Percentiles rank a stretch among this genome's conserved stretches.
phyloP scores from a whole-genome alignment of 2,329 filamentous ascomycete species.

The Gnomoniopsis sp. region DNA sequence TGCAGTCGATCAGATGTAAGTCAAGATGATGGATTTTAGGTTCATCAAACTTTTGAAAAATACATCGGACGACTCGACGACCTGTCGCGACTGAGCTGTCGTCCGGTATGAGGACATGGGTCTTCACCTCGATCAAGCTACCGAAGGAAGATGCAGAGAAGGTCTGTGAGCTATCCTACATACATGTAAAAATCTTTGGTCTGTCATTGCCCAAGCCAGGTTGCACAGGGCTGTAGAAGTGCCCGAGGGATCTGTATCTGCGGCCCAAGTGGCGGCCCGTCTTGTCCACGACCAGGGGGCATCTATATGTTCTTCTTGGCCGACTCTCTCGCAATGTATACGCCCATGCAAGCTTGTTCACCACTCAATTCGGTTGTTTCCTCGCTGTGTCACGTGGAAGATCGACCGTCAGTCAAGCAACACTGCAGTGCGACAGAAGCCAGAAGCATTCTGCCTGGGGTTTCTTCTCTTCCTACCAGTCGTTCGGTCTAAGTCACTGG shows the following conservation, averaged over 20 bases:
- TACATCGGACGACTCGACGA: neutral
- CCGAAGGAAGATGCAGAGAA: neutral
- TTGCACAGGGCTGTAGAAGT: neutral
- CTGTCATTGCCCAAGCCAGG: neutral
- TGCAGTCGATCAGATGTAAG: neutral
- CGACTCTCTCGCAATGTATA: neutral
- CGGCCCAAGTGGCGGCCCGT: neutral
- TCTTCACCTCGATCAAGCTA: neutral
- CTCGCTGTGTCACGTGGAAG: conserved; percentile 10
- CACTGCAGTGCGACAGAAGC: conserved; percentile 15
- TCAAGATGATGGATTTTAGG: neutral
- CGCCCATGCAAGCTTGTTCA: neutral
- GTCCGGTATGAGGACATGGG: neutral
- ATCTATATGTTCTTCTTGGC: neutral
- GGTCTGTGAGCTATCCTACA: neutral
- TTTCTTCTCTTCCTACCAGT: conserved; percentile 6
- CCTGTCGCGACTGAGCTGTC: neutral
- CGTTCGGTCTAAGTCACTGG: conserved; percentile 4
- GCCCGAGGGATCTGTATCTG: neutral
- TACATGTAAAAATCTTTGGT: neutral
- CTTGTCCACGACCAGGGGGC: neutral
- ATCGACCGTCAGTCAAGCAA: conserved; percentile 2
- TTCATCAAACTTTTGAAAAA: neutral
- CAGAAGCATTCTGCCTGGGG: conserved; percentile 12
- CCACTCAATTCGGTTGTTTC: conserved; percentile 9